Conservation (phyloP, 768 basidiomycete species). For the Trametes meyenii region DNA sequence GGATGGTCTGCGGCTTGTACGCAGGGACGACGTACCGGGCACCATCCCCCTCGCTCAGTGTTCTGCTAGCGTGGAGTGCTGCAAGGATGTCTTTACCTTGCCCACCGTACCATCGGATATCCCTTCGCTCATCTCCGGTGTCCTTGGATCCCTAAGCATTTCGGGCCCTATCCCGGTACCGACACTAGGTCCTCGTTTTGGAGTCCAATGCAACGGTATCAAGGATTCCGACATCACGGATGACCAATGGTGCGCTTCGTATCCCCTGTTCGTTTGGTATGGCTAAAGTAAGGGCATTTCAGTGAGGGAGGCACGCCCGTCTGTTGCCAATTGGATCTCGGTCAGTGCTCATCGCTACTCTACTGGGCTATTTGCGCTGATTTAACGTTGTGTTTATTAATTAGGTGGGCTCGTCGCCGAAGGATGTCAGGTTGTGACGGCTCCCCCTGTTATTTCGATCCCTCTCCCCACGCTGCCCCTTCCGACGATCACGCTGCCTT, state of each 20-base stretch:
- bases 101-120: constrained; percentile 1
- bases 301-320: constrained; percentile 9
- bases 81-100: constrained; percentile 7
- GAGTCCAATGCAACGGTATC: constrained; percentile 1
- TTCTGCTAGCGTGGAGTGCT: constrained; percentile 6
- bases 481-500: neutral
- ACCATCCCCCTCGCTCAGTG: constrained; percentile 4
- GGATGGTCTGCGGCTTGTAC: neutral
- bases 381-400: neutral
- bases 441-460: neutral
- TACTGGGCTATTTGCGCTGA: no score
- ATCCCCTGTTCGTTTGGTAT: no score
- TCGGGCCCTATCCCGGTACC: constrained; percentile 15
- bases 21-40: constrained; percentile 1
- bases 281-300: no score
- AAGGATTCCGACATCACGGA: neutral
- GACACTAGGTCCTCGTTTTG: constrained; percentile 16
- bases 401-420: constrained; percentile 7
- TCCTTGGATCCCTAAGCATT: neutral
- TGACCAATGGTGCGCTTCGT: constrained; percentile 12
- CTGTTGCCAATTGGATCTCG: constrained; percentile 16
- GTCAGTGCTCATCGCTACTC: neutral
- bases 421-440: constrained; percentile 7
- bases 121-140: neutral
- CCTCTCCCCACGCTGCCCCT: neutral